Base-by-base conservation (phyloP, 352 stramenopile species). In the Phytophthora boehmeriae region DNA sequence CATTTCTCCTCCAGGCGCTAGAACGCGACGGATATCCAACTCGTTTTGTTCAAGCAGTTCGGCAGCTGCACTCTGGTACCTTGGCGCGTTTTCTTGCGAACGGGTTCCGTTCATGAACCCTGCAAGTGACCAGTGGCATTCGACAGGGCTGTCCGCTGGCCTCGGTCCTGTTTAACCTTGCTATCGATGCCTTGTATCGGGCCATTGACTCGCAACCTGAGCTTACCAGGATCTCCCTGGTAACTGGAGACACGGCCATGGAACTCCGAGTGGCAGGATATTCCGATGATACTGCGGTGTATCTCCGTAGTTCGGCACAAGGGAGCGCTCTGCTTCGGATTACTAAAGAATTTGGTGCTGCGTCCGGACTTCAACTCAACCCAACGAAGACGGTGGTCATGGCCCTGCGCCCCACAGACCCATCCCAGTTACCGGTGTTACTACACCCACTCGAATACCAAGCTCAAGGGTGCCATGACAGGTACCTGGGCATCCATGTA, bases 201-300 rank as follows among this genome's bases (percentile, higher is more conserved):
- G 54, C 44, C 1, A 55, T 63, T 0, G 25, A 56, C 1, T 3
- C 0, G 1, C 16, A 45, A 1, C 1, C 3, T 9, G 4, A 0
- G 3, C 13, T 63, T 11, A 5, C 22, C 13, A 25, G 51, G 1
- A 59, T 50, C 5, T 4, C 23, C 4, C 27, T 50, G 1, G 10
- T 1, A 11, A 22, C 23, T 4, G 9, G 32, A 1, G 8, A 2
- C 8, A 4, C 13, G 8, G 2, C 14, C 2, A 5, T 16, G 11
- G 1, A 17, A 9, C 38, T 59, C 10, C 41, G 16, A 44, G 22
- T 59, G 8, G 51, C 44, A 1, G 44, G 55, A 0, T 63, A 63
- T 28, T 44, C 45, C 13, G 55, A 63, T 4, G 36, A 57, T 27
- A 53, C 46, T 2, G 46, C 55, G 1, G 56, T 56, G 1, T 63